phyloP scores from a whole-genome alignment of 176 grass and related monocot species.

The Rhynchospora breviuscula region DNA sequence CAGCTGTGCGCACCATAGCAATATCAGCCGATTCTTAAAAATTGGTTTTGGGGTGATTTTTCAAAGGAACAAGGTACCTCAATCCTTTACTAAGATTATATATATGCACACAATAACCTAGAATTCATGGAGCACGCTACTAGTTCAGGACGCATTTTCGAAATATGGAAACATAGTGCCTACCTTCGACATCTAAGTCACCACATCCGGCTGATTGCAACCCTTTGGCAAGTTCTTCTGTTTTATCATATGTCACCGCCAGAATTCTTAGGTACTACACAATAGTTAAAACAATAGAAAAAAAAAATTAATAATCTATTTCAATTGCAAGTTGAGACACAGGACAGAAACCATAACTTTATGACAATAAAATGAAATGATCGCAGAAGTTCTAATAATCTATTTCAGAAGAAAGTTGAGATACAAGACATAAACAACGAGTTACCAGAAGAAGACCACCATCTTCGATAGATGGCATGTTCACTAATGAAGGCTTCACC shows the following conservation, averaged over 20 bases:
- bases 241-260: conserved; percentile 86
- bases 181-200: conserved; percentile 99
- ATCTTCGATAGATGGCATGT: conserved; percentile 75
- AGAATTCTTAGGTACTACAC: conserved; percentile 88
- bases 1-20: background rate
- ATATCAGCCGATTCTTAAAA: conserved; percentile 2
- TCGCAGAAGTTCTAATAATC: background rate
- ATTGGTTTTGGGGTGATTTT: background rate
- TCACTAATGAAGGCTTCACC: conserved; percentile 79
- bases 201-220: conserved; percentile 92
- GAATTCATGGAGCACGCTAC: background rate
- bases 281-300: too few relatives aligned
- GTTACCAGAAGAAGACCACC: conserved; percentile 77
- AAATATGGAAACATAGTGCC: conserved; percentile 12
- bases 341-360: too few relatives aligned
- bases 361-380: conserved; percentile 33
- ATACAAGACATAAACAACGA: conserved; percentile 21
- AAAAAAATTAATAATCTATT: too few relatives aligned
- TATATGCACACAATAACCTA: background rate
- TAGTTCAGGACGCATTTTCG: background rate
- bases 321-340: too few relatives aligned
- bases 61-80: background rate
- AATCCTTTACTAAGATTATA: background rate
- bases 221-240: conserved; percentile 89
- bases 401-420: conserved; percentile 16